These are phyloP conservation scores for Cercospora brassicicola DNA, from an alignment of 2,329 filamentous ascomycete genomes.

Conservation along the genomic window DNA sequence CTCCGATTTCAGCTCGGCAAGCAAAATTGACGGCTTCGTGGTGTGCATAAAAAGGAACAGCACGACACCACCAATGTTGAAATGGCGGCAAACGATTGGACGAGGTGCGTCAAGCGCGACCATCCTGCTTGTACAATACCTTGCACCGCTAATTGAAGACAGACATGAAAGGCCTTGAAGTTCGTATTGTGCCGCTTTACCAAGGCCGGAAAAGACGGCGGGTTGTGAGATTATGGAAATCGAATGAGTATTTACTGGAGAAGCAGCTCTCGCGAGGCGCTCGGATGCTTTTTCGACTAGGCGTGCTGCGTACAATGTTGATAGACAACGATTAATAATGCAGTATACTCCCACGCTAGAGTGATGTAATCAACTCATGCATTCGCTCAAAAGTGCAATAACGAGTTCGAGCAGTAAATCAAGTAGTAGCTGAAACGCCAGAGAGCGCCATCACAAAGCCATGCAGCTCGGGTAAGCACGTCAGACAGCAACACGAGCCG, in stretches of 20 bases:
- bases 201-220: background rate
- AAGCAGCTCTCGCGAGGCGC: no score
- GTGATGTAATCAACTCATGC: no score
- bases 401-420: no score
- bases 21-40: background rate
- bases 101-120: background rate
- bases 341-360: no score
- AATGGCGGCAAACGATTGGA: background rate
- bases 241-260: no score
- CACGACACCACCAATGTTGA: background rate
- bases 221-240: background rate
- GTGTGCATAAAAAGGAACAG: background rate
- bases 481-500: no score
- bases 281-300: background rate
- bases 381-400: no score
- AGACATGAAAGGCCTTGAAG: background rate
- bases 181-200: background rate
- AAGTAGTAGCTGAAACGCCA: no score
- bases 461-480: no score
- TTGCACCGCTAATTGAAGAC: background rate
- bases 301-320: background rate
- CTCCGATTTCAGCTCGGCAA: background rate
- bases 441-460: no score
- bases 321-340: no score
- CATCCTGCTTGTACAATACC: no score